Evolutionary conservation across 331 rosid species (phyloP).

Genomic region (Malus hybrid): DNA sequence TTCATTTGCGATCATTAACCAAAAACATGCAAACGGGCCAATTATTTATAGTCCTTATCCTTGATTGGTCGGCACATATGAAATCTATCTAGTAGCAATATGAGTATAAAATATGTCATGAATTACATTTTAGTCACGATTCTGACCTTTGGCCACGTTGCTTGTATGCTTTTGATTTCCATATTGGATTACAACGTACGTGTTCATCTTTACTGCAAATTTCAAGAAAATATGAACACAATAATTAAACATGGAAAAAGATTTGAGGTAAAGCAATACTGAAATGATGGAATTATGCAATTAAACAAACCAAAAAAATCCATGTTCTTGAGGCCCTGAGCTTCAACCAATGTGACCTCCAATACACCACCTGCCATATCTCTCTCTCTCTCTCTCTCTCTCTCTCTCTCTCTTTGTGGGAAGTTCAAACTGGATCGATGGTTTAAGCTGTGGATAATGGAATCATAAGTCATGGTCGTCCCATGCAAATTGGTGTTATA

Average conservation of each 20-base stretch:
- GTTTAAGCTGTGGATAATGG: background rate
- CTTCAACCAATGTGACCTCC: slow-evolving; percentile 10
- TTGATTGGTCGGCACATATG: background rate
- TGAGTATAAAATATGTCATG: background rate
- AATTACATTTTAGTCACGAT: background rate
- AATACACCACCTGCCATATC: background rate
- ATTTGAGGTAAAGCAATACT: background rate
- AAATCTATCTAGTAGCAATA: background rate
- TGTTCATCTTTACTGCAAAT: slow-evolving; percentile 15
- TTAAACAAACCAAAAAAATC: slow-evolving; percentile 1
- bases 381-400: background rate
- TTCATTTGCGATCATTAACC: background rate
- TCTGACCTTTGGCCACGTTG: slow-evolving; percentile 1
- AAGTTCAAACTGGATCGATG: background rate
- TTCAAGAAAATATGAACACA: background rate
- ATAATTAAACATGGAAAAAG: background rate
- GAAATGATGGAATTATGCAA: background rate
- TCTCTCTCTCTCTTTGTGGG: background rate
- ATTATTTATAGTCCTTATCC: background rate
- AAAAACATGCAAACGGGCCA: background rate
- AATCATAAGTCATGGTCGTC: background rate
- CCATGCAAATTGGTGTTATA: slow-evolving; percentile 4
- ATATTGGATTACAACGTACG: slow-evolving; percentile 6
- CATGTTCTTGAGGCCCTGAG: slow-evolving; percentile 1
- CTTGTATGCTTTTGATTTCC: slow-evolving; percentile 7